Percentiles rank a stretch among this genome's conserved stretches.
Conservation (phyloP, 768 basidiomycete genomes). For the Krasilnikovozyma curviuscula region DNA sequence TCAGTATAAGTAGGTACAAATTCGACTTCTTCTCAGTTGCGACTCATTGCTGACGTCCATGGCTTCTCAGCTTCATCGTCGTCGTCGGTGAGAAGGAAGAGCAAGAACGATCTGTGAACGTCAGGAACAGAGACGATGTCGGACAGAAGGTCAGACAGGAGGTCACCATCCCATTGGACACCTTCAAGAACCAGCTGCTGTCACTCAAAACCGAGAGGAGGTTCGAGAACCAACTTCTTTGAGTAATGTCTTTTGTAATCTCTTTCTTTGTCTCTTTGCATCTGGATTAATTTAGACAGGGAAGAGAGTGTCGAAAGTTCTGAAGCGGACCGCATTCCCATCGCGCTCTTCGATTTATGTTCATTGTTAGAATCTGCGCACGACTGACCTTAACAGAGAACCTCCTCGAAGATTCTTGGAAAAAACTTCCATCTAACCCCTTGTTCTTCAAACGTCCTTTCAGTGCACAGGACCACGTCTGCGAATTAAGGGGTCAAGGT, state of each 20-base stretch:
- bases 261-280: too few species aligned
- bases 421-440: too few species aligned
- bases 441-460: too few species aligned
- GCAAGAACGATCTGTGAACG: slow-evolving; percentile 69
- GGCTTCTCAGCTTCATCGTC: neutral
- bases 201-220: slow-evolving; percentile 44
- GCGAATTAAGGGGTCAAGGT: too few species aligned
- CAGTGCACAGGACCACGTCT: too few species aligned
- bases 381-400: too few species aligned
- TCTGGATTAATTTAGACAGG: too few species aligned
- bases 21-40: neutral
- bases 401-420: too few species aligned
- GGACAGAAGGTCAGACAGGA: slow-evolving; percentile 48
- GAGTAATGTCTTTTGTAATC: neutral
- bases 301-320: too few species aligned
- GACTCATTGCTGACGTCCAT: neutral
- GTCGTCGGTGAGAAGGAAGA: slow-evolving; percentile 91
- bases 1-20: slow-evolving; percentile 82
- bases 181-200: slow-evolving; percentile 48
- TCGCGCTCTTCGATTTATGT: too few species aligned
- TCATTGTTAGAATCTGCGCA: too few species aligned
- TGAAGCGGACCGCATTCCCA: too few species aligned
- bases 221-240: slow-evolving; percentile 37
- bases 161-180: slow-evolving; percentile 48
- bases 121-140: slow-evolving; percentile 84